Percentiles rank a stretch among this genome's conserved stretches.
Evolutionary conservation across 768 basidiomycete genomes (phyloP).

Genomic region (Leccinum longicurvipes): DNA sequence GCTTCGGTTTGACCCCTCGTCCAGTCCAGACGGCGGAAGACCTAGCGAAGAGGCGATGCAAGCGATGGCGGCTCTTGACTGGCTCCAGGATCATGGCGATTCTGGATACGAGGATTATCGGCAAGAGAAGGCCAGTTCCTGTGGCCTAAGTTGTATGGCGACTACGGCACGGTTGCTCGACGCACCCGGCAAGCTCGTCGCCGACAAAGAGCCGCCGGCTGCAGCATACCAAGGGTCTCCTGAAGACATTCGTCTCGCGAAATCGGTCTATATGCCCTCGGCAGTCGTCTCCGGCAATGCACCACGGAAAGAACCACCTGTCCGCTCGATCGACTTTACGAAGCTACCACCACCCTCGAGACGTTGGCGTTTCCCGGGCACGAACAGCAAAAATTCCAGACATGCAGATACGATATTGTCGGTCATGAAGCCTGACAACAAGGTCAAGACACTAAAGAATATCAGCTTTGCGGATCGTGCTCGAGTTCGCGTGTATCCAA

Average conservation of each 20-base stretch:
- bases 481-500: conserved; percentile 16
- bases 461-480: conserved; percentile 26
- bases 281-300: neutral
- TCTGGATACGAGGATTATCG: neutral
- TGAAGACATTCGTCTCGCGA: neutral
- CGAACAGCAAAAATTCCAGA: neutral
- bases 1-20: conserved; percentile 25
- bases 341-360: conserved; percentile 10
- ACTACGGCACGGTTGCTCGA: neutral
- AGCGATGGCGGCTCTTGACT: neutral
- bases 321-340: conserved; percentile 31
- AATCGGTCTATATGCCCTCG: neutral
- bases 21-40: conserved; percentile 15
- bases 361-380: conserved; percentile 11
- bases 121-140: neutral
- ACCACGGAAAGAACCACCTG: neutral
- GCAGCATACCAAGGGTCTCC: neutral
- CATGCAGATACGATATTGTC: conserved; percentile 1
- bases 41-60: neutral
- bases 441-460: conserved; percentile 24
- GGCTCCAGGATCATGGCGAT: conserved; percentile 1
- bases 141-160: neutral
- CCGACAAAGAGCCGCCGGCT: neutral
- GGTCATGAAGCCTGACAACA: conserved; percentile 5
- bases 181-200: conserved; percentile 9